Evolutionary conservation across 345 rosid genomes (phyloP).

Genomic region (Populus deltoides): DNA sequence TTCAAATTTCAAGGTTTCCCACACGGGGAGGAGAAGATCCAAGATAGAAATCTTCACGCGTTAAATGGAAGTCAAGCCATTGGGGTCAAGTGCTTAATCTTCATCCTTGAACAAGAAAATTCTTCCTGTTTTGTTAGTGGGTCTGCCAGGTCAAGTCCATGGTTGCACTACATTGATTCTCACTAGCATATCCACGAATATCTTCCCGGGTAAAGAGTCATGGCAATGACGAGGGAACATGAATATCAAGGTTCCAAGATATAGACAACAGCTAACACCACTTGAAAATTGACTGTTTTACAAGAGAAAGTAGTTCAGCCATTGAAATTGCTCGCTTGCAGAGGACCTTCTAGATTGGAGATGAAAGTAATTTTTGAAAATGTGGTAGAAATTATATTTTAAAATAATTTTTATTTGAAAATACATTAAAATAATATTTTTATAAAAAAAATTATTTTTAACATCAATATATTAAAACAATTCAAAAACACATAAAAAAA

Average conservation of each 20-base stretch:
- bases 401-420: no score
- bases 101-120: background rate
- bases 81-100: slow-evolving; percentile 3
- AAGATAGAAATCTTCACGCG: slow-evolving; percentile 6
- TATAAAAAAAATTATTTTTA: no score
- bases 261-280: background rate
- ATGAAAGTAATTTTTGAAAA: no score
- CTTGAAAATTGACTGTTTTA: background rate
- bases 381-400: no score
- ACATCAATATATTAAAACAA: no score
- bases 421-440: no score
- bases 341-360: background rate
- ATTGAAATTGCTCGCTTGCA: background rate
- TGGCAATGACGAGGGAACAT: background rate
- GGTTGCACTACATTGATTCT: background rate
- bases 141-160: background rate
- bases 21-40: background rate
- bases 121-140: background rate
- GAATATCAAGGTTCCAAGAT: background rate
- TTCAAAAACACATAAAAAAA: no score
- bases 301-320: background rate
- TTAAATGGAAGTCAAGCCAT: background rate
- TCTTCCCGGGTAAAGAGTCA: no score
- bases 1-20: background rate
- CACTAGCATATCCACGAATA: background rate